A percentile compares a stretch with the other conserved stretches of the same genome.
Evolutionary conservation across 2,329 filamentous ascomycete genomes (phyloP).

Genomic region (Echinosphaeria canescens): DNA sequence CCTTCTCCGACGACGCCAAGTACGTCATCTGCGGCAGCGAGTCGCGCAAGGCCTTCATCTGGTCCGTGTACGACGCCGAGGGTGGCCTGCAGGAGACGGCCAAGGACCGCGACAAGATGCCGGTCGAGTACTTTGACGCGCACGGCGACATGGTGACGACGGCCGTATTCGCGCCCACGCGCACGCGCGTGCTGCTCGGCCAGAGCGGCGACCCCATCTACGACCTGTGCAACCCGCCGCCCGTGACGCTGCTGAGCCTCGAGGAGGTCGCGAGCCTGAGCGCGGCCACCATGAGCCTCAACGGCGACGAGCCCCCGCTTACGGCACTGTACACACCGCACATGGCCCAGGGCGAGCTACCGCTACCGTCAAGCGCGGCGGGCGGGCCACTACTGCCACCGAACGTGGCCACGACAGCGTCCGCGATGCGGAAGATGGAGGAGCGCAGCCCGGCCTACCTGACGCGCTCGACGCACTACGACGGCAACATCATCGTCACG

Average conservation of each 20-base stretch:
- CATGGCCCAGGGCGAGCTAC: too few relatives aligned
- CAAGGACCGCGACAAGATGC: conserved; percentile 60
- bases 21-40: conserved; percentile 90
- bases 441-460: conserved; percentile 61
- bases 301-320: conserved; percentile 12
- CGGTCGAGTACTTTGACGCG: conserved; percentile 78
- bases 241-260: conserved; percentile 58
- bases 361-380: too few relatives aligned
- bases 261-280: conserved; percentile 28
- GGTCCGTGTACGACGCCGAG: conserved; percentile 44
- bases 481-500: conserved; percentile 82
- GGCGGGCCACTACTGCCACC: too few relatives aligned
- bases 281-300: conserved; percentile 15
- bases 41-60: conserved; percentile 76
- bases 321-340: too few relatives aligned
- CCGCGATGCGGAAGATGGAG: conserved; percentile 13
- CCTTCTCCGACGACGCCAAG: conserved; percentile 67
- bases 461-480: conserved; percentile 50
- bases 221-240: conserved; percentile 87
- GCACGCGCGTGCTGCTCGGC: conserved; percentile 56
- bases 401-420: conserved; percentile 3
- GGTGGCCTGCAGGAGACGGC: conserved; percentile 33
- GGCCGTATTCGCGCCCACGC: conserved; percentile 66
- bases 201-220: conserved; percentile 83
- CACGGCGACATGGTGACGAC: conserved; percentile 76